Percentiles rank a stretch among this genome's conserved stretches.
Evolutionary conservation across 164 flowering plant species (phyloP).

Genomic region (Liriodendron chinense): DNA sequence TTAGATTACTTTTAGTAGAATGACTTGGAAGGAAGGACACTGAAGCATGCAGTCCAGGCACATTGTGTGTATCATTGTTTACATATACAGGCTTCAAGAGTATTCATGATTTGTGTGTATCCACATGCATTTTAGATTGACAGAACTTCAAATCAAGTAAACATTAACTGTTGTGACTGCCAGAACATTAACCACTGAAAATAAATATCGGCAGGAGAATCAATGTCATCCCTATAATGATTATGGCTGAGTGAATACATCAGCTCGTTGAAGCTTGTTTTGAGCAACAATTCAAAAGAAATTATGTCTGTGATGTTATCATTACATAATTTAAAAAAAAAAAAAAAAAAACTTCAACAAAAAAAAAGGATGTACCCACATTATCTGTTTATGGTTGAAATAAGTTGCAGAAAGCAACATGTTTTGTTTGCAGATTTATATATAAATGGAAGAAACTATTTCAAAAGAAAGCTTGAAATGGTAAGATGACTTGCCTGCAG

Average conservation of each 20-base stretch:
- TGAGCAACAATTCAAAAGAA: not conserved
- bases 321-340: no score
- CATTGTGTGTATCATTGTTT: not conserved
- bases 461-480: not conserved
- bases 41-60: not conserved
- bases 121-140: not conserved
- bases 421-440: not conserved
- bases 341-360: not conserved
- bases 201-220: not conserved
- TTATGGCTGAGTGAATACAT: not conserved
- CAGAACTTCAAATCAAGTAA: not conserved
- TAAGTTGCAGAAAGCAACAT: not conserved
- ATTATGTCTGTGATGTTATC: not conserved
- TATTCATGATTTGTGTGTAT: not conserved
- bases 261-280: not conserved
- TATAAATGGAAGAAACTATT: not conserved
- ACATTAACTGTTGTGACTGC: not conserved
- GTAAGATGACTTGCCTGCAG: slow-evolving; percentile 57
- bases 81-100: not conserved
- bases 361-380: not conserved
- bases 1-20: not conserved
- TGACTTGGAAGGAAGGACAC: not conserved
- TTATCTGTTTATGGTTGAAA: not conserved
- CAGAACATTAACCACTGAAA: not conserved
- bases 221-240: not conserved